Conservation (phyloP, 176 grass and related monocot genomes). For the Eragrostis curvula region DNA sequence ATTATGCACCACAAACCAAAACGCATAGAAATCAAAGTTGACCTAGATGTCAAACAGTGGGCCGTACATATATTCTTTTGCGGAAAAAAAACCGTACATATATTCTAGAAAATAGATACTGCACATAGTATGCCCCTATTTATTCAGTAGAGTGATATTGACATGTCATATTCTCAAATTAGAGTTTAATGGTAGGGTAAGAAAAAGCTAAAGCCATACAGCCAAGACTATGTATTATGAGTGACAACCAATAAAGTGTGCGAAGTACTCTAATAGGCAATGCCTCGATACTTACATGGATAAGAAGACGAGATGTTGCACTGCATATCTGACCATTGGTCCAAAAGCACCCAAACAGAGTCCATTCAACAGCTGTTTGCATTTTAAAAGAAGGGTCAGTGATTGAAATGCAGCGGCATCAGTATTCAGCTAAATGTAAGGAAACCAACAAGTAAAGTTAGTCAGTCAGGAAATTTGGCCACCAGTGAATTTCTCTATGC, state of each 20-base stretch:
- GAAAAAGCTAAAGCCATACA: neutral
- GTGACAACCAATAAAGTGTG: neutral
- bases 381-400: slow-evolving; percentile 32
- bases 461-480: neutral
- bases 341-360: slow-evolving; percentile 99
- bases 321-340: slow-evolving; percentile 99
- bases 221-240: neutral
- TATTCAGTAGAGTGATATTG: slow-evolving; percentile 3
- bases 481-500: neutral
- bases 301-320: slow-evolving; percentile 93
- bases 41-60: slow-evolving; percentile 1
- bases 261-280: neutral
- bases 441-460: slow-evolving; percentile 13
- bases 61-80: neutral
- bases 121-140: neutral
- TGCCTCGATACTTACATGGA: slow-evolving; percentile 74
- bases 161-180: slow-evolving; percentile 17
- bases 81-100: too few relatives aligned
- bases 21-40: neutral
- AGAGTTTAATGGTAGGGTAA: neutral
- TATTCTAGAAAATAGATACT: slow-evolving; percentile 7
- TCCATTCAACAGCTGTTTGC: slow-evolving; percentile 94
- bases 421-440: slow-evolving; percentile 5
- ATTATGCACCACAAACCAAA: neutral
- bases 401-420: slow-evolving; percentile 3